A percentile compares a stretch with the other conserved stretches of the same genome.
Evolutionary conservation across 2,329 filamentous ascomycete species (phyloP).

Genomic region (Ophioceras dolichostomum): DNA sequence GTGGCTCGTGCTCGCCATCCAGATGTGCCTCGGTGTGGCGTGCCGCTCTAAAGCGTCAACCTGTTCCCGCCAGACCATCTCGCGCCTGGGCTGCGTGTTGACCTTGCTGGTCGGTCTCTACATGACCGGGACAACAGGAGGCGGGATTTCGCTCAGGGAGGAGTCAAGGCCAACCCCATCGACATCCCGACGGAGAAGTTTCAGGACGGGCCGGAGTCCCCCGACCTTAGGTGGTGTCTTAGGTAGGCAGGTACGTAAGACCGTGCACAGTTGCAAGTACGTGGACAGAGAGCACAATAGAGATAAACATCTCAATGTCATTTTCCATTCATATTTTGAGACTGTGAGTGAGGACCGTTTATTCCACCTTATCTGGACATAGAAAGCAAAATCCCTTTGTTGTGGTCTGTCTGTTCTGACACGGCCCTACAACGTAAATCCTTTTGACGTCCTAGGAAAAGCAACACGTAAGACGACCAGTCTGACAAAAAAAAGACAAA

Average conservation of each 20-base stretch:
- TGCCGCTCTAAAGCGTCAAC: constrained; percentile 40
- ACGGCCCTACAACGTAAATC: too few relatives aligned
- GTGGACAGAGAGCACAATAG: too few relatives aligned
- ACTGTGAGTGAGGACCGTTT: too few relatives aligned
- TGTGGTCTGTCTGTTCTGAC: too few relatives aligned
- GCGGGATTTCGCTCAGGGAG: constrained; percentile 45
- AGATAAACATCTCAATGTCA: too few relatives aligned
- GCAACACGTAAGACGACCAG: too few relatives aligned
- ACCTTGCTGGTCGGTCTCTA: constrained; percentile 44
- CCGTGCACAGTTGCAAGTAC: too few relatives aligned
- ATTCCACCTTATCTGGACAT: too few relatives aligned
- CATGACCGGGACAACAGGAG: constrained; percentile 55
- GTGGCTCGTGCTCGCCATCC: constrained; percentile 37
- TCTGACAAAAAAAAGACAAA: too few relatives aligned
- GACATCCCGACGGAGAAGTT: constrained; percentile 45
- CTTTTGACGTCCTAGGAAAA: too few relatives aligned
- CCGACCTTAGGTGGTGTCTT: constrained; percentile 47
- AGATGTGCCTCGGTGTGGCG: constrained; percentile 49
- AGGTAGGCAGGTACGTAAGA: constrained; percentile 25
- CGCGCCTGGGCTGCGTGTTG: constrained; percentile 25
- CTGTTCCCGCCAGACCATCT: constrained; percentile 12
- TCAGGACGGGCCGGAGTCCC: constrained; percentile 37
- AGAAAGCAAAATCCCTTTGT: too few relatives aligned
- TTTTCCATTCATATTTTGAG: too few relatives aligned
- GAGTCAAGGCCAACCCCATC: constrained; percentile 37